These are phyloP conservation scores for Phytophthora megakarya DNA, from an alignment of 352 stramenopile genomes.

Conservation along the genomic window DNA sequence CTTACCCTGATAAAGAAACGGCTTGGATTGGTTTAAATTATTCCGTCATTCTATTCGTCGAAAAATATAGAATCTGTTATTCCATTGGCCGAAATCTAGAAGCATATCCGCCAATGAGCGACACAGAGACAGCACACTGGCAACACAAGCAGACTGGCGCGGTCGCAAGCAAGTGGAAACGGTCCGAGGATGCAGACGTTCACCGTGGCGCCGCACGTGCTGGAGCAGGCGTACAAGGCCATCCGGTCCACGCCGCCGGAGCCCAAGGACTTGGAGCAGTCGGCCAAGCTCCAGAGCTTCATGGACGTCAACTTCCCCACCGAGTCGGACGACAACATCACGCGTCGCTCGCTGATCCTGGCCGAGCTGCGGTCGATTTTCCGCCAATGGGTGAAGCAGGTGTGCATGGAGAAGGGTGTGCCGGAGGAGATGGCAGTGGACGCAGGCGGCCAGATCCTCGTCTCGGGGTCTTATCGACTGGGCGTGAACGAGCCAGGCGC, in stretches of 20 bases:
- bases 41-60: too few species aligned
- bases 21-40: too few species aligned
- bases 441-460: conserved; percentile 86
- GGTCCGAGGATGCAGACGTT: conserved; percentile 70
- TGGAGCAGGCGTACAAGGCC: conserved; percentile 90
- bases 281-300: conserved; percentile 75
- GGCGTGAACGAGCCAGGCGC: conserved; percentile 96
- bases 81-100: conserved; percentile 15
- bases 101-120: conserved; percentile 26
- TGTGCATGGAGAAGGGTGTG: conserved; percentile 84
- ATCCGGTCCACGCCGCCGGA: conserved; percentile 87
- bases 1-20: too few species aligned
- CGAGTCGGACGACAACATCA: conserved; percentile 82
- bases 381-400: conserved; percentile 83
- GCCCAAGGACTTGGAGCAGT: conserved; percentile 84
- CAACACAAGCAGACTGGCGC: conserved; percentile 28
- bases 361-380: conserved; percentile 86
- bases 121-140: conserved; percentile 25
- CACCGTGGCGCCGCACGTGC: conserved; percentile 68
- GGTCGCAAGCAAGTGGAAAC: conserved; percentile 14
- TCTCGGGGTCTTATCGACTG: conserved; percentile 94
- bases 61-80: too few species aligned
- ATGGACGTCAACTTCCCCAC: conserved; percentile 86
- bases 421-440: conserved; percentile 87
- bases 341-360: conserved; percentile 83